Percentiles rank a stretch among this genome's conserved stretches.
These are phyloP conservation scores for Acidomyces sp. DNA, from an alignment of 495 filamentous ascomycete genomes.

Conservation along the genomic window DNA sequence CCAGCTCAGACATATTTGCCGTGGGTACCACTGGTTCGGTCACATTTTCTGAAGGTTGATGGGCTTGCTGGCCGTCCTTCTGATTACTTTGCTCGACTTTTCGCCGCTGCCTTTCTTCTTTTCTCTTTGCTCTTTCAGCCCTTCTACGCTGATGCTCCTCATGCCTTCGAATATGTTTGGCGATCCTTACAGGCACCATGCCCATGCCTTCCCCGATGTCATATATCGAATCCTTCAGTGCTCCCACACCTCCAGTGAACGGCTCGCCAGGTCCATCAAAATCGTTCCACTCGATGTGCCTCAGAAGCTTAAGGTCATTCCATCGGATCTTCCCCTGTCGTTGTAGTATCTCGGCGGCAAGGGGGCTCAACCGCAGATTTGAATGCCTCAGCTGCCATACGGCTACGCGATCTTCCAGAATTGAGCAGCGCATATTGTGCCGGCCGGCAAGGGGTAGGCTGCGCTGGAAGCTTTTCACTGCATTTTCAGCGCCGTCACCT, in stretches of 20 bases:
- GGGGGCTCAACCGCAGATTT: constrained; percentile 43
- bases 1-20: too few species aligned
- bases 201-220: constrained; percentile 45
- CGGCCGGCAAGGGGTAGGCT: constrained; percentile 43
- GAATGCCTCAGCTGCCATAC: constrained; percentile 54
- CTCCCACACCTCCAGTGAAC: constrained; percentile 48
- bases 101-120: constrained; percentile 5
- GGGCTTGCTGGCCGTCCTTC: background rate
- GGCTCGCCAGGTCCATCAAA: constrained; percentile 68
- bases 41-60: constrained; percentile 1
- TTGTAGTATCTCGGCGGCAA: constrained; percentile 54
- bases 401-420: constrained; percentile 51
- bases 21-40: background rate
- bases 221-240: constrained; percentile 40
- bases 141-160: constrained; percentile 34
- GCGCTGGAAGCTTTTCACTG: constrained; percentile 56
- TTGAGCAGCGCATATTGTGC: constrained; percentile 52
- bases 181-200: constrained; percentile 43
- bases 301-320: constrained; percentile 49
- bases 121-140: constrained; percentile 18
- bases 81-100: background rate
- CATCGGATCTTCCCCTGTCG: constrained; percentile 45
- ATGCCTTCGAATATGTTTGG: constrained; percentile 38
- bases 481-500: constrained; percentile 60
- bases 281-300: constrained; percentile 66